Conservation (phyloP, 2,329 filamentous ascomycete species). For the Bipolaris cookei region DNA sequence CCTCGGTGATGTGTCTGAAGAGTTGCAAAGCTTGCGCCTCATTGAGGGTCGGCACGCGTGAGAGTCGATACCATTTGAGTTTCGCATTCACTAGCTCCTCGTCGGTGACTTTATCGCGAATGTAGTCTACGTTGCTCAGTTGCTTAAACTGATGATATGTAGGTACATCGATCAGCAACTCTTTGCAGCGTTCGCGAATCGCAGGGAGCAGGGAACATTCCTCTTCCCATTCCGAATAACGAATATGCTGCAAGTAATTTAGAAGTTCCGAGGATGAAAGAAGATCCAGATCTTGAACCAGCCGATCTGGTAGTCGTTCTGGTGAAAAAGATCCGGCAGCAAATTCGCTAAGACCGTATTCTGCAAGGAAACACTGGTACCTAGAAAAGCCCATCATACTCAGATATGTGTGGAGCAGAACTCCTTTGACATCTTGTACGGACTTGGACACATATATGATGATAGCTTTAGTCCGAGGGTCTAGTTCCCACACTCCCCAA, state of each 20-base stretch:
- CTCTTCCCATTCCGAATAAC: conserved; percentile 42
- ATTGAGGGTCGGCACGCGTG: conserved; percentile 31
- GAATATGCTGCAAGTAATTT: conserved; percentile 43
- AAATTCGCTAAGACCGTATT: conserved; percentile 35
- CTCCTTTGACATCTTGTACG: conserved; percentile 37
- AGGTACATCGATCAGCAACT: conserved; percentile 45
- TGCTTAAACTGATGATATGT: conserved; percentile 47
- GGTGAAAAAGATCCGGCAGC: conserved; percentile 11
- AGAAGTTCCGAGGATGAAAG: conserved; percentile 45
- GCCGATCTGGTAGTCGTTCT: conserved; percentile 31
- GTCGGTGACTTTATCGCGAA: conserved; percentile 36
- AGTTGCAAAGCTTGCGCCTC: conserved; percentile 34
- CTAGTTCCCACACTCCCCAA: conserved; percentile 46
- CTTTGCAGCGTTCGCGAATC: conserved; percentile 39
- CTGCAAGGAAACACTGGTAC: conserved; percentile 46
- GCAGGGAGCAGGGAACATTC: conserved; percentile 38
- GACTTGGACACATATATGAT: conserved; percentile 48
- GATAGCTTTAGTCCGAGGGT: conserved; percentile 34
- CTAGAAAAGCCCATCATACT: conserved; percentile 43
- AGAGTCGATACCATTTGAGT: conserved; percentile 47
- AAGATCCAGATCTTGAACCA: conserved; percentile 43
- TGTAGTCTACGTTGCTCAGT: conserved; percentile 46
- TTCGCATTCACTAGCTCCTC: conserved; percentile 41
- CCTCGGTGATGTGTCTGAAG: conserved; percentile 41
- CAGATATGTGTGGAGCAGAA: conserved; percentile 45